phyloP scores from a whole-genome alignment of 352 stramenopile genomes.

The Phytophthora tubulina region DNA sequence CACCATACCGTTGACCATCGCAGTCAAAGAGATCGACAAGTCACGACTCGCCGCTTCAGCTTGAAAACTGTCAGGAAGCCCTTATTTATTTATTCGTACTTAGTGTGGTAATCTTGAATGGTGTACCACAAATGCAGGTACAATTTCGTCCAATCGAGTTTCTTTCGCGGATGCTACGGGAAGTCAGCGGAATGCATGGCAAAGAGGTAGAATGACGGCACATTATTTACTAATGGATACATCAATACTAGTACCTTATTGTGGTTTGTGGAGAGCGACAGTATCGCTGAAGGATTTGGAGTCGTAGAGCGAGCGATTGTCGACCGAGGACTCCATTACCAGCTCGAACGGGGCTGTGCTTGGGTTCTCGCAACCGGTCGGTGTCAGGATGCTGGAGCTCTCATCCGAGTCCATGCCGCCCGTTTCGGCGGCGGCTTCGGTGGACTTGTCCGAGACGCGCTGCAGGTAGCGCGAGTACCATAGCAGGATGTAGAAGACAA shows the following conservation, averaged over 20 bases:
- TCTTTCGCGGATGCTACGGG: constrained; percentile 17
- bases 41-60: not conserved
- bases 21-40: not conserved
- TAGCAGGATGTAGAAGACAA: constrained; percentile 55
- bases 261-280: constrained; percentile 27
- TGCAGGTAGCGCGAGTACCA: constrained; percentile 51
- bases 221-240: constrained; percentile 21
- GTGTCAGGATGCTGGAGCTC: constrained; percentile 41
- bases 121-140: not conserved
- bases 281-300: constrained; percentile 23
- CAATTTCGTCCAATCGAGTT: constrained; percentile 29
- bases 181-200: not conserved
- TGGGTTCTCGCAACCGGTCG: constrained; percentile 35
- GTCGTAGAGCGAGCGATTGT: constrained; percentile 23
- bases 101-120: constrained; percentile 1
- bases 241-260: constrained; percentile 21
- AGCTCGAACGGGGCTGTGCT: constrained; percentile 54
- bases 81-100: constrained; percentile 44
- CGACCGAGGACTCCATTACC: constrained; percentile 44
- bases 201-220: not conserved
- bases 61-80: constrained; percentile 35
- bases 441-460: constrained; percentile 38
- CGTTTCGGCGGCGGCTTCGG: constrained; percentile 22
- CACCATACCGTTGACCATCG: constrained; percentile 68
- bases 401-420: constrained; percentile 38